Evolutionary conservation across 1,284 basidiomycete species (phyloP).

Genomic region (Exobasidium rhododendri): DNA sequence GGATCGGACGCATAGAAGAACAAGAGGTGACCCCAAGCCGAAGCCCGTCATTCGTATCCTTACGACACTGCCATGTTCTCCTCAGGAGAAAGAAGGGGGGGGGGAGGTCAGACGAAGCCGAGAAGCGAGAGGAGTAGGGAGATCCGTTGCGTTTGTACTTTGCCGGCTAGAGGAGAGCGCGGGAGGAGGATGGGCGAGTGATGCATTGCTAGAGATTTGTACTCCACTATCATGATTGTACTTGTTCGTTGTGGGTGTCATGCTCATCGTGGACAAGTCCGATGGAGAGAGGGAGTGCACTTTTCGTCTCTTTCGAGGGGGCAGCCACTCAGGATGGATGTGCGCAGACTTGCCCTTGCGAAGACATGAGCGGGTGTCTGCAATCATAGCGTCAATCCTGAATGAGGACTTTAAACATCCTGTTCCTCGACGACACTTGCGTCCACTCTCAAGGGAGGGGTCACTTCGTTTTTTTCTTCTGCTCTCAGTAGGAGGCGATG

Average conservation of each 20-base stretch:
- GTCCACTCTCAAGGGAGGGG: background rate
- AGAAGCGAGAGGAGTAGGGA: no score
- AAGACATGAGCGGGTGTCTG: slow-evolving; percentile 7
- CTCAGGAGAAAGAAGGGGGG: no score
- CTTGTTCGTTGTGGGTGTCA: background rate
- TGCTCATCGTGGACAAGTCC: background rate
- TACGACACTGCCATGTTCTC: background rate
- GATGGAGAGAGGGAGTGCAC: background rate
- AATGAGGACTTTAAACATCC: no score
- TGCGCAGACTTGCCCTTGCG: slow-evolving; percentile 5
- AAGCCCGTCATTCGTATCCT: background rate
- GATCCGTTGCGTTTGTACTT: no score
- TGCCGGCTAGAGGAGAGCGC: no score
- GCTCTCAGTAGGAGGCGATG: background rate
- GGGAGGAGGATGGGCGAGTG: no score
- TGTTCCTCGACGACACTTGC: background rate
- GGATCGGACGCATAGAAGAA: no score
- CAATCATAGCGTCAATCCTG: no score
- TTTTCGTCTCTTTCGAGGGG: background rate
- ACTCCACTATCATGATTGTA: background rate
- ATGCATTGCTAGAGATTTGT: background rate
- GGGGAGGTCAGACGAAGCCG: no score
- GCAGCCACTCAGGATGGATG: background rate
- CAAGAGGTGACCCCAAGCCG: background rate
- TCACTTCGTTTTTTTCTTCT: background rate